These are phyloP conservation scores for Rhodotorula kratochvilovae DNA, from an alignment of 768 basidiomycete genomes.

Conservation along the genomic window DNA sequence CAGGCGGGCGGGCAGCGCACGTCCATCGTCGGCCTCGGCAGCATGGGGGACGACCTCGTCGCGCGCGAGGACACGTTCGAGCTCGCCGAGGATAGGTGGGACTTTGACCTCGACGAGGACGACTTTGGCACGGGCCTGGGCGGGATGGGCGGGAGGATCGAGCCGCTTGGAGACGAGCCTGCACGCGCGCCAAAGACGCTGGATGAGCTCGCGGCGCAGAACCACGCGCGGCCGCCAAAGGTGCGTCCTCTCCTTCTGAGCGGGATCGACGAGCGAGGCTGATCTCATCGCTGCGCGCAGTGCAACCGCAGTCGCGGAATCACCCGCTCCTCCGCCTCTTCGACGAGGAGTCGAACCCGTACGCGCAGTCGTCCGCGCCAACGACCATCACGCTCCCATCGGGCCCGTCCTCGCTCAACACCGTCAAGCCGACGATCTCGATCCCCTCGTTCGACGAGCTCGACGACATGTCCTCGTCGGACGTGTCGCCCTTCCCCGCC, in stretches of 20 bases:
- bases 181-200: slow-evolving; percentile 36
- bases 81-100: slow-evolving; percentile 39
- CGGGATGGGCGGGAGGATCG: neutral
- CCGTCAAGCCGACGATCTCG: slow-evolving; percentile 34
- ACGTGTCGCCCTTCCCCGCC: neutral
- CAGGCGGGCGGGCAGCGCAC: slow-evolving; percentile 65
- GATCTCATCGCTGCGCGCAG: neutral
- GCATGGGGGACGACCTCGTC: slow-evolving; percentile 47
- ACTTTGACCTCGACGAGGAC: slow-evolving; percentile 37
- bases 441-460: slow-evolving; percentile 31
- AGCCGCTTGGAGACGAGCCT: slow-evolving; percentile 36
- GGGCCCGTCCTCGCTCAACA: slow-evolving; percentile 25
- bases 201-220: slow-evolving; percentile 33
- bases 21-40: slow-evolving; percentile 62
- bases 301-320: neutral
- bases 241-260: slow-evolving; percentile 49
- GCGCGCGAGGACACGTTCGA: slow-evolving; percentile 33
- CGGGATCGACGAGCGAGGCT: too few species aligned
- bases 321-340: slow-evolving; percentile 42
- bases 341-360: slow-evolving; percentile 37
- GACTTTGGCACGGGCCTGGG: slow-evolving; percentile 13
- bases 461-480: slow-evolving; percentile 10
- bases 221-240: slow-evolving; percentile 14
- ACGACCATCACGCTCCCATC: slow-evolving; percentile 34
- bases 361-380: slow-evolving; percentile 57